Conservation (phyloP, 2,329 filamentous ascomycete genomes). For the Beauveria bassiana region DNA sequence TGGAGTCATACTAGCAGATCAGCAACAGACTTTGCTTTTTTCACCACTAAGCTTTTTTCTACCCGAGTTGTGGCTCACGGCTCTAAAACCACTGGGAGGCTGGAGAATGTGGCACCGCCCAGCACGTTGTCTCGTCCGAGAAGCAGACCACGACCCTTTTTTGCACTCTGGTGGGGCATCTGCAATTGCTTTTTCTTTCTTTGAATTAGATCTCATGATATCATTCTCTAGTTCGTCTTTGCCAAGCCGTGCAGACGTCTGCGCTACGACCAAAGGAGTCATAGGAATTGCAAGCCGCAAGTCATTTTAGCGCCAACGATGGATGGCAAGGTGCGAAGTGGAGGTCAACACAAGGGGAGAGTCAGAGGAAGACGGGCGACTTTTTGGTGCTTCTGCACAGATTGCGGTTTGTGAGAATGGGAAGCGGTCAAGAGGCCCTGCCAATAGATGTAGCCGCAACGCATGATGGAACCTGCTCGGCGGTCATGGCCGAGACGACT, state of each 20-base stretch:
- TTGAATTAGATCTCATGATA: slow-evolving; percentile 1
- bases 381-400: too few species aligned
- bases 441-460: too few species aligned
- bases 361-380: too few species aligned
- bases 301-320: too few species aligned
- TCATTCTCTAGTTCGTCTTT: background rate
- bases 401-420: too few species aligned
- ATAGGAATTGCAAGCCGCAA: background rate
- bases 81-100: background rate
- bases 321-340: too few species aligned
- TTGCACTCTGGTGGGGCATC: background rate
- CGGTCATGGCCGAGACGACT: too few species aligned
- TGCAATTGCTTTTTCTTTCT: too few species aligned
- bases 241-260: background rate
- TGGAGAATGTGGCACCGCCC: background rate
- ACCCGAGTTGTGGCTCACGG: background rate
- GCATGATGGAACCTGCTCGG: too few species aligned
- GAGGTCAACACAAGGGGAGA: too few species aligned
- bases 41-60: background rate
- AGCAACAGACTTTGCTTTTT: background rate
- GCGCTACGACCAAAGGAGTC: background rate
- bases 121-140: background rate
- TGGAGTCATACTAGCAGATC: background rate
- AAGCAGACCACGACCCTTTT: background rate
- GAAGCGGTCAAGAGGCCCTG: too few species aligned